Evolutionary conservation across 148 eudicot genomes (phyloP), one percentile per base, ranked within the genome.

Genomic region (Vaccinium corymbosum): DNA sequence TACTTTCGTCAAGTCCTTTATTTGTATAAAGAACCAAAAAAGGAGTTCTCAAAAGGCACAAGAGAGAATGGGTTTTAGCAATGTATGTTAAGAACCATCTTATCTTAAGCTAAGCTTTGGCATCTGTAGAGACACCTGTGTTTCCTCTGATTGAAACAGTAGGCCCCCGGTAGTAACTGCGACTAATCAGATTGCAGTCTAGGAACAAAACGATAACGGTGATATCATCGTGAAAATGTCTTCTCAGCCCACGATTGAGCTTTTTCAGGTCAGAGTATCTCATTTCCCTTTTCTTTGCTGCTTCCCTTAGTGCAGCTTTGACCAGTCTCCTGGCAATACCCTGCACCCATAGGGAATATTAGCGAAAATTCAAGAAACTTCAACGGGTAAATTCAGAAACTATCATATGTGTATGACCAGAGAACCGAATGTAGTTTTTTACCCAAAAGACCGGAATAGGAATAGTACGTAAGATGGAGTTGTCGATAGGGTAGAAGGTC

Each of bases 281-380:
- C 95, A 94, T 93, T 61, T 94, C 98, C 87, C 96, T 89, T 83
- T 92, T 94, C 88, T 94, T 94, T 70, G 98, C 95, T n/a, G 98
- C 98, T 76, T 88, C 93, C 32, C 81, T 71, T 57, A 93, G 88
- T 51, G 98, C 96, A 14, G 92, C 92, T 80, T 94, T 93, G 49
- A 94, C 85, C 9, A 94, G 92, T 83, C 81, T 94, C 86, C 93
- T 90, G 32, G 98, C 98, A 25, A 89, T 90, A 20, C 98, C 98
- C 98, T 94, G 89, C 51, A 77, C 49, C 32, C 46, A 82, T 25
- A 51, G 6, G 22, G 17, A 9, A 82, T 52, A 51, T 82, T 6
- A 49, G n/a, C 16, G 66, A 16, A 27, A 22, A 13, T 64, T 51
- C 84, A 68, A 52, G 50, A 14, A 82, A 81, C 27, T 81, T 27